Evolutionary conservation across 164 flowering plant species (phyloP).

Genomic region (Kingdonia uniflora): DNA sequence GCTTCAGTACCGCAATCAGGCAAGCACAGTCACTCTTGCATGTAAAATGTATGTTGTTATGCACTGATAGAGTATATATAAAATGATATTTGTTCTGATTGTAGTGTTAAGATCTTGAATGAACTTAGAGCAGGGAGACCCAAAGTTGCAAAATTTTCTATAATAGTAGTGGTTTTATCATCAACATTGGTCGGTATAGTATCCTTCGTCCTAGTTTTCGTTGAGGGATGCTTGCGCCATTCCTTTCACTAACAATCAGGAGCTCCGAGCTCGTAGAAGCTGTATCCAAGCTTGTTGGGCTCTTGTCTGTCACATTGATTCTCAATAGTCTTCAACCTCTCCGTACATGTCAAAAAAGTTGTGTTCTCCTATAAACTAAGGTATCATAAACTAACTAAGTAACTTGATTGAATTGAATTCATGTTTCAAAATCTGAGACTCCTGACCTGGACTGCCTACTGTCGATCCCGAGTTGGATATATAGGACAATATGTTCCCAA

Average conservation of each 20-base stretch:
- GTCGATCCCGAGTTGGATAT: too few species aligned
- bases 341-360: constrained; percentile 18
- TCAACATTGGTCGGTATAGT: constrained; percentile 16
- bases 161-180: constrained; percentile 16
- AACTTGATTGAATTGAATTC: too few species aligned
- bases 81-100: not conserved
- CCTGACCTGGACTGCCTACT: too few species aligned
- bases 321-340: constrained; percentile 29
- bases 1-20: constrained; percentile 42
- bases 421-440: too few species aligned
- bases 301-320: constrained; percentile 23
- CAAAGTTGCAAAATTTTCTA: constrained; percentile 28
- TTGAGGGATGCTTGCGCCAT: constrained; percentile 15
- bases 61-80: not conserved
- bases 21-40: constrained; percentile 2
- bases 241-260: constrained; percentile 18
- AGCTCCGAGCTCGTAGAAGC: constrained; percentile 12
- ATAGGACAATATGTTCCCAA: not conserved
- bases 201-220: constrained; percentile 21
- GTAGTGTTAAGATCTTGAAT: constrained; percentile 25
- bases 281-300: constrained; percentile 20
- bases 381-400: too few species aligned
- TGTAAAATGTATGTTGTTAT: not conserved
- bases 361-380: too few species aligned
- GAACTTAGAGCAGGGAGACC: constrained; percentile 33